Evolutionary conservation across 2,329 filamentous ascomycete genomes (phyloP).

Genomic region (Colletotrichum abscissum): DNA sequence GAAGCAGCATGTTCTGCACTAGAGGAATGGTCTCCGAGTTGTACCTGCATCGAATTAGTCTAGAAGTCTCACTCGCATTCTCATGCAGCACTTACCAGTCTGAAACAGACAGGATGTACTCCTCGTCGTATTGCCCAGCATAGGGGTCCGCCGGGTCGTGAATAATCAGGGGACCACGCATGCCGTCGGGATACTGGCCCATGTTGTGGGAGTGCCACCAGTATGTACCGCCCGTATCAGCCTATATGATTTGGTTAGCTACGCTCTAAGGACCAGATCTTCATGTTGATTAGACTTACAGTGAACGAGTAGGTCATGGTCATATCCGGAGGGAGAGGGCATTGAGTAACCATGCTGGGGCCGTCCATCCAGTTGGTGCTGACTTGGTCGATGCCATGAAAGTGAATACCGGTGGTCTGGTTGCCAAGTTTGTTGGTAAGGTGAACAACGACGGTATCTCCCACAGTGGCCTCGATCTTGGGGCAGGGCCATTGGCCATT

Average conservation of each 20-base stretch:
- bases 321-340: constrained; percentile 61
- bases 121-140: constrained; percentile 64
- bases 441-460: constrained; percentile 62
- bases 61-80: background rate
- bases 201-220: constrained; percentile 73
- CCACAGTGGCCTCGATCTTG: constrained; percentile 60
- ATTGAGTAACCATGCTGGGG: constrained; percentile 64
- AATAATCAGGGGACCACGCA: constrained; percentile 71
- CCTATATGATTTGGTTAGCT: constrained; percentile 4
- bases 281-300: constrained; percentile 43
- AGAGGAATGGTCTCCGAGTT: constrained; percentile 51
- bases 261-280: background rate
- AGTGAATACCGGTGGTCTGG: constrained; percentile 63
- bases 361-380: constrained; percentile 70
- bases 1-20: constrained; percentile 51
- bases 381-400: constrained; percentile 69
- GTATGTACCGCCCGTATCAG: constrained; percentile 55
- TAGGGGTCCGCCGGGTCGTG: constrained; percentile 68
- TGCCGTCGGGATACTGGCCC: constrained; percentile 75
- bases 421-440: constrained; percentile 63
- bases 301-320: constrained; percentile 64
- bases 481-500: constrained; percentile 73
- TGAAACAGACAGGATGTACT: constrained; percentile 60
- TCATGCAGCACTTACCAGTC: constrained; percentile 44
- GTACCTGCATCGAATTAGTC: constrained; percentile 48